phyloP scores from a whole-genome alignment of 495 filamentous ascomycete species.

The Acidiella bohemica region DNA sequence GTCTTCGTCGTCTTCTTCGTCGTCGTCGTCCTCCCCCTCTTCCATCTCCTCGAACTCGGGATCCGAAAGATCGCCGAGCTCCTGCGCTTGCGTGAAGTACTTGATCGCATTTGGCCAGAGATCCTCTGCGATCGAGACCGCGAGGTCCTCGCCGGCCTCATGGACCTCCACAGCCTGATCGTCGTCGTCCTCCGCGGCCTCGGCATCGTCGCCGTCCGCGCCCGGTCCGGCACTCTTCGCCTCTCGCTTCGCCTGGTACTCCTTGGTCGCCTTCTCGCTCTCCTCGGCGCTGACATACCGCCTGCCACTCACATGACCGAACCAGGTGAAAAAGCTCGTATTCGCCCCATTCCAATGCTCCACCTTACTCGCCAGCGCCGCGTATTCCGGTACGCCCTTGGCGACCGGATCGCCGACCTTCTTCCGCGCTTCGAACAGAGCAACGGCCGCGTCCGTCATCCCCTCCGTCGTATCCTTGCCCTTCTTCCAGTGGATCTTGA shows the following conservation, averaged over 20 bases:
- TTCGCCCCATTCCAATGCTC: constrained; percentile 43
- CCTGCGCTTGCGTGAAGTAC: constrained; percentile 63
- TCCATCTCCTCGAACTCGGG: constrained; percentile 46
- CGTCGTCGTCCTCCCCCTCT: constrained; percentile 32
- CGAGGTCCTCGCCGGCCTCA: constrained; percentile 64
- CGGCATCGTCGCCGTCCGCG: constrained; percentile 14
- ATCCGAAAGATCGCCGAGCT: constrained; percentile 42
- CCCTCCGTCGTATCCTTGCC: constrained; percentile 73
- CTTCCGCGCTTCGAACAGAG: constrained; percentile 53
- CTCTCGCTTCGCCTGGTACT: constrained; percentile 44
- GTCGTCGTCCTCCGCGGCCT: constrained; percentile 40
- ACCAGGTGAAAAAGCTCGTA: constrained; percentile 75
- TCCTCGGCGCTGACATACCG: constrained; percentile 54
- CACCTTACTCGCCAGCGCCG: constrained; percentile 41
- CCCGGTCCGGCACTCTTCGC: constrained; percentile 43
- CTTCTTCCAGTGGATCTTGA: constrained; percentile 76
- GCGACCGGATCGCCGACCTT: constrained; percentile 39
- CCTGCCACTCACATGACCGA: constrained; percentile 53
- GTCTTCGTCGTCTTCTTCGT: constrained; percentile 36
- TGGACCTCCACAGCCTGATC: constrained; percentile 59
- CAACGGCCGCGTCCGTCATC: constrained; percentile 54
- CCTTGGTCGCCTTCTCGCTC: constrained; percentile 42
- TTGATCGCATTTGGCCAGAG: constrained; percentile 77
- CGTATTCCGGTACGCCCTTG: constrained; percentile 37
- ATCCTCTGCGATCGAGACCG: constrained; percentile 68